Percentiles rank a stretch among this genome's conserved stretches.
These are phyloP conservation scores for Silene latifolia DNA, from an alignment of 148 eudicot genomes.

Conservation along the genomic window DNA sequence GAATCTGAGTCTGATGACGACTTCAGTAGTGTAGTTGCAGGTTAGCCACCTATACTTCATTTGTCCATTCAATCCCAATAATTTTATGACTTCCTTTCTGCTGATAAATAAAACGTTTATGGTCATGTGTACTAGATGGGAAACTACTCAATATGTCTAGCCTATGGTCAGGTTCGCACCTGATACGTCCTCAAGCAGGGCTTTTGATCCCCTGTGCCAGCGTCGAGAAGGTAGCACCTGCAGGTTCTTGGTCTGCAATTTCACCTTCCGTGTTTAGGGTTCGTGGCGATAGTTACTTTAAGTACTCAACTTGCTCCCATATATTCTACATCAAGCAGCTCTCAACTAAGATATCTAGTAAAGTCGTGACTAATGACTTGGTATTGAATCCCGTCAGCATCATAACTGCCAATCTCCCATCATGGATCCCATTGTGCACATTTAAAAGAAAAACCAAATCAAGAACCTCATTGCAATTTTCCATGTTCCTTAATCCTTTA, in stretches of 20 bases:
- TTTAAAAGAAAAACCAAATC: too few species aligned
- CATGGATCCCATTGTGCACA: too few species aligned
- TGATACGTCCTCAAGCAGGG: conserved; percentile 56
- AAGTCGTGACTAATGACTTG: too few species aligned
- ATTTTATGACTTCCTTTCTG: background rate
- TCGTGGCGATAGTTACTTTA: conserved; percentile 66
- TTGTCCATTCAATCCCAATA: background rate
- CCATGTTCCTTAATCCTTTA: too few species aligned
- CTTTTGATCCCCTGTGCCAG: conserved; percentile 42
- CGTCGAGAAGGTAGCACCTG: conserved; percentile 35
- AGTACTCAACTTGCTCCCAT: conserved; percentile 29
- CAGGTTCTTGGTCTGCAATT: conserved; percentile 55
- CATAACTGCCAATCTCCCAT: too few species aligned
- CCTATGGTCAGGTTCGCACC: conserved; percentile 40
- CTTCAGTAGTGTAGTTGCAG: conserved; percentile 62
- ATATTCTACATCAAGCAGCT: background rate
- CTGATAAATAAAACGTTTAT: background rate
- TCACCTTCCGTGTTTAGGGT: conserved; percentile 73
- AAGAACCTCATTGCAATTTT: too few species aligned
- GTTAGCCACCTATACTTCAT: conserved; percentile 27
- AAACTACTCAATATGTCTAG: conserved; percentile 28
- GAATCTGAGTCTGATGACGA: conserved; percentile 85
- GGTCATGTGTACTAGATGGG: conserved; percentile 26
- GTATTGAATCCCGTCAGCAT: too few species aligned
- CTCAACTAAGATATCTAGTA: too few species aligned